Percentiles rank a stretch among this genome's conserved stretches.
These are phyloP conservation scores for Spiraea crenata DNA, from an alignment of 331 rosid genomes.

Conservation along the genomic window DNA sequence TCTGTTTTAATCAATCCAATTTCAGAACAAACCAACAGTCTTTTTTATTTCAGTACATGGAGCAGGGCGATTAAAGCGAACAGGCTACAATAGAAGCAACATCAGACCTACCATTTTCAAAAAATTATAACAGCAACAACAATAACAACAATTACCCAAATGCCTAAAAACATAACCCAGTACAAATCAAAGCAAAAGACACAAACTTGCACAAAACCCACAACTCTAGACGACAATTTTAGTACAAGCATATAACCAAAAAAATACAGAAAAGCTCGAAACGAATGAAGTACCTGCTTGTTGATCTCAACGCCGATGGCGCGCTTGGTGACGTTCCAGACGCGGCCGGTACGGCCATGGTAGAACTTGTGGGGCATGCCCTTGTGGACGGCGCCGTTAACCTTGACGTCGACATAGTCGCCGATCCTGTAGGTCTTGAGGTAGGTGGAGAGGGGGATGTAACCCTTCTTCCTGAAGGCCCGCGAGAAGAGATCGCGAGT, in stretches of 20 bases:
- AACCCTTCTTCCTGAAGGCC: constrained; percentile 99
- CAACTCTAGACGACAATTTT: background rate
- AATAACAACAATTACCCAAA: background rate
- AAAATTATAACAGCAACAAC: background rate
- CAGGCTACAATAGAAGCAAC: too few species aligned
- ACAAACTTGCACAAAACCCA: background rate
- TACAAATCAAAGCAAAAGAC: background rate
- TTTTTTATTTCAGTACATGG: too few species aligned
- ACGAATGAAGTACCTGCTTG: constrained; percentile 57
- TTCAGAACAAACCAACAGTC: too few species aligned
- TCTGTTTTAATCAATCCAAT: too few species aligned
- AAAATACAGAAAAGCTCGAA: background rate
- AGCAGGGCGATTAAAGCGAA: too few species aligned
- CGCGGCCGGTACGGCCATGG: constrained; percentile 93
- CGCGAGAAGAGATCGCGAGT: constrained; percentile 82
- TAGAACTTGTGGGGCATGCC: constrained; percentile 98
- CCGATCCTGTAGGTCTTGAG: constrained; percentile 69
- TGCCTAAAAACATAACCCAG: too few species aligned
- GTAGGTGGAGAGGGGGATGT: constrained; percentile 73
- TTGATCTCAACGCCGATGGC: constrained; percentile 88
- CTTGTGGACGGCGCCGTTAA: constrained; percentile 84
- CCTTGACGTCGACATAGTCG: constrained; percentile 79
- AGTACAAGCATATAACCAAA: too few species aligned
- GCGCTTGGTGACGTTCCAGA: constrained; percentile 93
- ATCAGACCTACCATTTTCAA: background rate